Evolutionary conservation across 2,329 filamentous ascomycete species (phyloP).

Genomic region (Aspergillus uvarum): DNA sequence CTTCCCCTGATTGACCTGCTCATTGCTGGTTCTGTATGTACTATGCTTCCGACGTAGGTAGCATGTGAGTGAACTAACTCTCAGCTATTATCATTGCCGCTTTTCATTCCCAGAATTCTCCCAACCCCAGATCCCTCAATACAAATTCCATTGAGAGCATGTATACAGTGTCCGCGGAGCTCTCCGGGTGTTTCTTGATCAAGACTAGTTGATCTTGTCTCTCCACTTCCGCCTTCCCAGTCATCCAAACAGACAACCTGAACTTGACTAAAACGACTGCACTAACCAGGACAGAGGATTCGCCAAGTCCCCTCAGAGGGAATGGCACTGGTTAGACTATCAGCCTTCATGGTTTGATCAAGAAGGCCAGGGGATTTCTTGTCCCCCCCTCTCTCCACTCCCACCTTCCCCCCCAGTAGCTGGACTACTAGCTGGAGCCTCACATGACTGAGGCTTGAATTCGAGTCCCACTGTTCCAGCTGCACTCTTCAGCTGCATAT

Average conservation of each 20-base stretch:
- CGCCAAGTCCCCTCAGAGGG: neutral
- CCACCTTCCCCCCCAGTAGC: neutral
- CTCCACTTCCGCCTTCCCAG: slow-evolving; percentile 2
- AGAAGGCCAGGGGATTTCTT: neutral
- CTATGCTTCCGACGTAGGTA: no score
- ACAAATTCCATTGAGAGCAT: neutral
- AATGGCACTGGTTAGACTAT: neutral
- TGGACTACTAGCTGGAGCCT: slow-evolving; percentile 1
- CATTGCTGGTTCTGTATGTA: no score
- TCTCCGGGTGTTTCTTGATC: neutral
- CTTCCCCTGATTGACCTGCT: no score
- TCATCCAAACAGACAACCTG: slow-evolving; percentile 2
- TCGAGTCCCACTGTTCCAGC: slow-evolving; percentile 9
- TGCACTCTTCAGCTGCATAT: slow-evolving; percentile 6
- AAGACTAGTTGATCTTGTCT: slow-evolving; percentile 5
- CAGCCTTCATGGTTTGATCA: neutral
- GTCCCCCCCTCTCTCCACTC: neutral
- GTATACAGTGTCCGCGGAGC: neutral
- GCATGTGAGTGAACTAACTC: neutral
- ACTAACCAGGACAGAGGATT: slow-evolving; percentile 1
- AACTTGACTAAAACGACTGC: neutral
- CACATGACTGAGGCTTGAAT: slow-evolving; percentile 14
- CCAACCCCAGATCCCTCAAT: no score
- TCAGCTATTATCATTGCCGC: slow-evolving; percentile 1
- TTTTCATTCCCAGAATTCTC: neutral